Evolutionary conservation across 495 filamentous ascomycete genomes (phyloP).

Genomic region (Pseudomonodictys pantanalensis): DNA sequence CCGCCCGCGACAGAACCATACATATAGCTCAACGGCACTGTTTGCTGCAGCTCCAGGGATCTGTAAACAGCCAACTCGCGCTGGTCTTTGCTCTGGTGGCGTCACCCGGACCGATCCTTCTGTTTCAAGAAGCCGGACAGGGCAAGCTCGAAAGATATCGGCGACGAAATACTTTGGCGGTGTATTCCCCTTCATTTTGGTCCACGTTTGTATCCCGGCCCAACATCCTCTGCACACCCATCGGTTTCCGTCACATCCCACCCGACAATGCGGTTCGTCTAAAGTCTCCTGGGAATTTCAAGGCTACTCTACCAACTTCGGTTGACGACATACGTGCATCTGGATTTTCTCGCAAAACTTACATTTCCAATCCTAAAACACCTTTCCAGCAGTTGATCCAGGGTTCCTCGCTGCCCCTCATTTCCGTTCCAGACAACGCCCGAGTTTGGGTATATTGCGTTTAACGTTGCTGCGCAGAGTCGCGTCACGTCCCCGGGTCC

Average conservation of each 20-base stretch:
- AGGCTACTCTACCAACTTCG: neutral
- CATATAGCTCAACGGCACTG: too few relatives aligned
- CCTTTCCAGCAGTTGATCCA: neutral
- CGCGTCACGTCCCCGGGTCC: too few relatives aligned
- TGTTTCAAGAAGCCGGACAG: slow-evolving; percentile 2
- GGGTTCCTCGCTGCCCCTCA: neutral
- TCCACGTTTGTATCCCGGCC: slow-evolving; percentile 6
- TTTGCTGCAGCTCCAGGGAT: slow-evolving; percentile 17
- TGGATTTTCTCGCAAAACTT: too few relatives aligned
- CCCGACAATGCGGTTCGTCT: slow-evolving; percentile 15
- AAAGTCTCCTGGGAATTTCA: slow-evolving; percentile 12
- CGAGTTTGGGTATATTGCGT: slow-evolving; percentile 17
- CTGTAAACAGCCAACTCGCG: slow-evolving; percentile 12
- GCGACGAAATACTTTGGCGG: too few relatives aligned
- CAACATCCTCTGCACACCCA: slow-evolving; percentile 1
- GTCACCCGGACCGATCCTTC: slow-evolving; percentile 15
- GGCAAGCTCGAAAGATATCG: slow-evolving; percentile 2
- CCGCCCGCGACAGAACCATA: neutral
- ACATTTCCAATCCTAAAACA: too few relatives aligned
- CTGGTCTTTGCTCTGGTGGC: slow-evolving; percentile 8
- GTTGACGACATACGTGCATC: slow-evolving; percentile 24
- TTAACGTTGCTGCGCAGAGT: slow-evolving; percentile 28
- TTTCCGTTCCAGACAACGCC: slow-evolving; percentile 6
- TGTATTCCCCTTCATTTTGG: neutral
- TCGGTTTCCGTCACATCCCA: slow-evolving; percentile 10